Evolutionary conservation across 2,329 filamentous ascomycete genomes (phyloP).

Genomic region (Fusarium austroafricanum): DNA sequence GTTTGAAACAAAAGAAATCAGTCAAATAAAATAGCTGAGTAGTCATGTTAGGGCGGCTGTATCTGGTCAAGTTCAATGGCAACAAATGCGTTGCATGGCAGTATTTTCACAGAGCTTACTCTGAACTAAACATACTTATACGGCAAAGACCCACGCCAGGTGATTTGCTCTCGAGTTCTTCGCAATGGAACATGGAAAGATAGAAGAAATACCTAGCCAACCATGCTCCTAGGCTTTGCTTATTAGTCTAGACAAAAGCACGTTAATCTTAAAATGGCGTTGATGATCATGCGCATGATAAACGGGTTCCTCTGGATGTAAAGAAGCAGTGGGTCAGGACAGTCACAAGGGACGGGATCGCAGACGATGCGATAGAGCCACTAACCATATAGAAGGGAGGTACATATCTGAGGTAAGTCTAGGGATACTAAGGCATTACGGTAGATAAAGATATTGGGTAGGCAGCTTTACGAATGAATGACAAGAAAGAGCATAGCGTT

Average conservation of each 20-base stretch:
- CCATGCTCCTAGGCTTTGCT: neutral
- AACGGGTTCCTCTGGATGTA: neutral
- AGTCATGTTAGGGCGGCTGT: neutral
- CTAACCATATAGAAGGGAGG: no score
- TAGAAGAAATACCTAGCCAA: neutral
- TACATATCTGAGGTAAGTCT: neutral
- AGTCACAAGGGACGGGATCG: conserved; percentile 16
- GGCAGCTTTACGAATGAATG: neutral
- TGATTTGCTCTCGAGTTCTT: neutral
- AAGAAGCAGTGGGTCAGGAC: conserved; percentile 16
- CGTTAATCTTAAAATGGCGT: conserved; percentile 6
- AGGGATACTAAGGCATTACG: no score
- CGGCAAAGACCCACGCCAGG: neutral
- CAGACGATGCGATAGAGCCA: neutral
- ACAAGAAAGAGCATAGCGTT: neutral
- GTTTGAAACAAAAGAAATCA: no score
- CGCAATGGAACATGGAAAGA: neutral
- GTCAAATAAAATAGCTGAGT: neutral
- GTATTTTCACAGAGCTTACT: no score
- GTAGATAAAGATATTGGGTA: neutral
- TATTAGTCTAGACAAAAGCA: neutral
- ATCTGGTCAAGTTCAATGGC: no score
- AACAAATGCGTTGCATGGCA: no score
- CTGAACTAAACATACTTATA: neutral
- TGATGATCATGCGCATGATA: conserved; percentile 22